Evolutionary conservation across 2,329 filamentous ascomycete species (phyloP).

Genomic region (Fusarium tricinctum): DNA sequence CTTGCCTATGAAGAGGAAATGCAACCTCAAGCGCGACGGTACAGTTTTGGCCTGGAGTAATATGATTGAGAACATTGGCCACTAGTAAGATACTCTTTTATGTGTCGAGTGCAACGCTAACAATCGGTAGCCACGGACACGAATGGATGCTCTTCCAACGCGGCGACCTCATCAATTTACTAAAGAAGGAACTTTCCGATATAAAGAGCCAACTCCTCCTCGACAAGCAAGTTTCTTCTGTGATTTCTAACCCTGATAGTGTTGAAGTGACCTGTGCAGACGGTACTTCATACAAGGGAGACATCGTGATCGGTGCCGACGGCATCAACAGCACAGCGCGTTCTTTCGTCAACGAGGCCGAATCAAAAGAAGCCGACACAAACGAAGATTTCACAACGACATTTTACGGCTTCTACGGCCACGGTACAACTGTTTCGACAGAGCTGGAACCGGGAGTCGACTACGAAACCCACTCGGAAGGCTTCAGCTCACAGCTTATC

Average conservation of each 20-base stretch:
- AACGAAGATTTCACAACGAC: conserved; percentile 20
- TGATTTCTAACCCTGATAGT: not conserved
- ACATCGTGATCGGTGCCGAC: conserved; percentile 39
- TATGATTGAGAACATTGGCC: conserved; percentile 29
- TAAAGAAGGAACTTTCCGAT: conserved; percentile 26
- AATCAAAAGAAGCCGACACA: not conserved
- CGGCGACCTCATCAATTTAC: conserved; percentile 29
- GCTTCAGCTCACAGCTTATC: conserved; percentile 28
- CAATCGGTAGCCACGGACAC: conserved; percentile 12
- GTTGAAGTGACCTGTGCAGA: conserved; percentile 38
- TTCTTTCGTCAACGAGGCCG: conserved; percentile 3
- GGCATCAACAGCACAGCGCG: conserved; percentile 37
- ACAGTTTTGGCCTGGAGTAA: conserved; percentile 30
- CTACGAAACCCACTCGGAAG: conserved; percentile 22
- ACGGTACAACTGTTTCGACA: conserved; percentile 1
- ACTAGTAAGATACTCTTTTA: conserved; percentile 1
- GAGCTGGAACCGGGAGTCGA: conserved; percentile 15
- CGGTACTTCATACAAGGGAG: conserved; percentile 15
- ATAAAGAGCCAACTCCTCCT: conserved; percentile 7
- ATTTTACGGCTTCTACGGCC: conserved; percentile 33
- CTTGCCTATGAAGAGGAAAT: conserved; percentile 29
- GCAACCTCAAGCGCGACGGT: conserved; percentile 24
- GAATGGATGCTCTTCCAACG: conserved; percentile 40
- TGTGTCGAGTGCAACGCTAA: not conserved
- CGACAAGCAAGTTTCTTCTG: conserved; percentile 28